These are phyloP conservation scores for Geotrichum histeridarum DNA, from an alignment of 1,139 yeast genomes.

Conservation along the genomic window DNA sequence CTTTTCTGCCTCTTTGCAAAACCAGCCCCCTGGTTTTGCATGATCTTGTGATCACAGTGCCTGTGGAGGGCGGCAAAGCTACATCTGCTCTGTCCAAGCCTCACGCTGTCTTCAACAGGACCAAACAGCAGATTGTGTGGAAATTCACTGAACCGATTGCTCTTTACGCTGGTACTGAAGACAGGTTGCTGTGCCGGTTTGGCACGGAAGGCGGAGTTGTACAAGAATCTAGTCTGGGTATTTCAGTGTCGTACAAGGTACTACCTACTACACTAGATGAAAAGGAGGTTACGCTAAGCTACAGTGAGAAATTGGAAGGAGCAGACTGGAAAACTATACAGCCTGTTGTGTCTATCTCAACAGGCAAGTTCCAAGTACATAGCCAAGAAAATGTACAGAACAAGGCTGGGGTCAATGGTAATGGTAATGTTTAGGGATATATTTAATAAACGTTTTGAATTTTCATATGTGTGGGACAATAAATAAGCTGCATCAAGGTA, in stretches of 20 bases:
- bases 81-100: slow-evolving; percentile 81
- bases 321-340: slow-evolving; percentile 21
- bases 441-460: too few species aligned
- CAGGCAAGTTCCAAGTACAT: slow-evolving; percentile 26
- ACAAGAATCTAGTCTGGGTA: slow-evolving; percentile 28
- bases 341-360: slow-evolving; percentile 19
- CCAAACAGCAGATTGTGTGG: slow-evolving; percentile 82
- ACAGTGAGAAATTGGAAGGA: background rate
- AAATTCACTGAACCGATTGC: slow-evolving; percentile 49
- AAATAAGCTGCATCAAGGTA: background rate
- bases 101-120: slow-evolving; percentile 80
- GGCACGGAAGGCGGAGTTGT: slow-evolving; percentile 32
- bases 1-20: slow-evolving; percentile 39
- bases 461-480: background rate
- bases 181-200: slow-evolving; percentile 40
- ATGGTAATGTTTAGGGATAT: background rate
- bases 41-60: slow-evolving; percentile 63
- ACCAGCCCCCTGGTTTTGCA: slow-evolving; percentile 40
- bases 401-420: background rate
- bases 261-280: background rate
- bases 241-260: slow-evolving; percentile 17
- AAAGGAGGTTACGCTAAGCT: background rate
- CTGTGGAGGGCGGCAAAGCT: slow-evolving; percentile 46
- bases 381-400: slow-evolving; percentile 26
- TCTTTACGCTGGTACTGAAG: slow-evolving; percentile 62